Conservation (phyloP, 441 rosid genomes). For the Gossypium davidsonii region DNA sequence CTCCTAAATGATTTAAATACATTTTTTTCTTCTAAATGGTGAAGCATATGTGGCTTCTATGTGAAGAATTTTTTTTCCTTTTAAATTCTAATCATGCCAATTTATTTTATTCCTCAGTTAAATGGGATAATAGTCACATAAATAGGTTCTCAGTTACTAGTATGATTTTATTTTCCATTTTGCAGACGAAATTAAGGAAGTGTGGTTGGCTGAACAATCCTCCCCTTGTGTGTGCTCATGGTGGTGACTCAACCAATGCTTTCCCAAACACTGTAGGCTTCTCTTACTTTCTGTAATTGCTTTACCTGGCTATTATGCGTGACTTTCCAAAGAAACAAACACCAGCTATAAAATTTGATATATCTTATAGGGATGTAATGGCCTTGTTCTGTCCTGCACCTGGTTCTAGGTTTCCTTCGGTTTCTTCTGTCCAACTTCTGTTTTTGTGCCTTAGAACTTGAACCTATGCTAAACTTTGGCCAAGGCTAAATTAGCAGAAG, state of each 20-base stretch:
- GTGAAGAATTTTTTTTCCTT: not conserved
- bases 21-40: not conserved
- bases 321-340: not conserved
- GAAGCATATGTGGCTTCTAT: not conserved
- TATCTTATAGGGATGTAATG: constrained; percentile 1
- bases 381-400: not conserved
- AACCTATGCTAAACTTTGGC: not conserved
- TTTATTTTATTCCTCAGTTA: not conserved
- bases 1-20: not conserved
- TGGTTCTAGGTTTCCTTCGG: not conserved
- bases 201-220: constrained; percentile 83
- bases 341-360: not conserved
- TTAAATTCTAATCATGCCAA: not conserved
- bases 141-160: not conserved
- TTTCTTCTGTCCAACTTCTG: not conserved
- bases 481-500: not conserved
- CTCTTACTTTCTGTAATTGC: constrained; percentile 1
- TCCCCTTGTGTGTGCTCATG: constrained; percentile 98
- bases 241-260: constrained; percentile 81
- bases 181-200: constrained; percentile 45
- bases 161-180: not conserved
- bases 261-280: constrained; percentile 76
- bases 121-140: not conserved
- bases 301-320: constrained; percentile 1
- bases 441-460: constrained; percentile 6